Evolutionary conservation across 257 asterid species (phyloP).

Genomic region (Lycium barbarum): DNA sequence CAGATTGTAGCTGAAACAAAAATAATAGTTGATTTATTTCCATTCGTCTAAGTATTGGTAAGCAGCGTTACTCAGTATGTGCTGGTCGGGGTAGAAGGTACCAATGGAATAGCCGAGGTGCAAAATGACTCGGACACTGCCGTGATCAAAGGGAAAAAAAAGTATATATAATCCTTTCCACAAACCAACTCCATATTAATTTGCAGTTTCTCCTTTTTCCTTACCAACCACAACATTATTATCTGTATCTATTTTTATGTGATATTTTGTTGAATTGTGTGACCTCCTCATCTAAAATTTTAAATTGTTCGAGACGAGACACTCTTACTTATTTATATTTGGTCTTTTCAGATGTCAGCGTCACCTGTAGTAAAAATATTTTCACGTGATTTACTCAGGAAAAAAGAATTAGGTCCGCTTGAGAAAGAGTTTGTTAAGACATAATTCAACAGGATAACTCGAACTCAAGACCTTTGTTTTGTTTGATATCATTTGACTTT

Average conservation of each 20-base stretch:
- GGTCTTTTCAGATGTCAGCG: background rate
- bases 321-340: background rate
- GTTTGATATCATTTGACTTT: background rate
- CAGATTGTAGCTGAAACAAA: background rate
- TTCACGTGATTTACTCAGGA: background rate
- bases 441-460: background rate
- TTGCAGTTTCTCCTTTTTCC: background rate
- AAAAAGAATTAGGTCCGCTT: background rate
- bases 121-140: background rate
- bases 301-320: background rate
- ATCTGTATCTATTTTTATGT: background rate
- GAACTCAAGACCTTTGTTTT: background rate
- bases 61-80: background rate
- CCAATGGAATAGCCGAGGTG: background rate
- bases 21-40: background rate
- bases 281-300: background rate
- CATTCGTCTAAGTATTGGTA: background rate
- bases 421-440: background rate
- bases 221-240: background rate
- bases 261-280: background rate
- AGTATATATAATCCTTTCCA: background rate
- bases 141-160: background rate
- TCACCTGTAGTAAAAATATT: background rate
- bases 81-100: background rate
- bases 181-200: background rate